A percentile compares a stretch with the other conserved stretches of the same genome.
Conservation (phyloP, 192 early-diverging fungal genomes). For the Rhizophlyctis rosea region DNA sequence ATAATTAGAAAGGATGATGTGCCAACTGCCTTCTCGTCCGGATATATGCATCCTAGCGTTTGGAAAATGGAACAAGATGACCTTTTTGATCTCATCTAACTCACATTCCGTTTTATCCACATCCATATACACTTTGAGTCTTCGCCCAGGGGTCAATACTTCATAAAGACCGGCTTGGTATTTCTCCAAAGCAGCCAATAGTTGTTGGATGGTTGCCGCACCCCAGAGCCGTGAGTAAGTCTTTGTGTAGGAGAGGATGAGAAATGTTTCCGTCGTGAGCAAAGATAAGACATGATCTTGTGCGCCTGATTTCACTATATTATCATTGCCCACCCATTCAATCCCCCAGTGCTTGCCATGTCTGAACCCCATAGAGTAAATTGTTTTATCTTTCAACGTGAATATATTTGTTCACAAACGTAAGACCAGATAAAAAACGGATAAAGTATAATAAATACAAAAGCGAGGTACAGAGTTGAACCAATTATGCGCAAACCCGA, state of each 20-base stretch:
- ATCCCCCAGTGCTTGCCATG: background rate
- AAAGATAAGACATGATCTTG: background rate
- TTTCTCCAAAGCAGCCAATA: background rate
- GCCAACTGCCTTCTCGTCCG: slow-evolving; percentile 3
- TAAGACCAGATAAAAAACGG: too few species aligned
- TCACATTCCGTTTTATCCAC: background rate
- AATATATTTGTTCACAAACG: too few species aligned
- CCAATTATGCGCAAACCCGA: too few species aligned
- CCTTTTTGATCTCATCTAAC: slow-evolving; percentile 2
- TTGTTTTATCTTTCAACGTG: background rate
- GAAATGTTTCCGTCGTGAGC: background rate
- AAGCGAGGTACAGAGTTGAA: too few species aligned
- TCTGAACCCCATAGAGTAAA: background rate
- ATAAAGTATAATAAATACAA: too few species aligned
- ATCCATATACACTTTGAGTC: slow-evolving; percentile 6
- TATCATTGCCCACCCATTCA: background rate
- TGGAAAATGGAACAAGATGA: background rate
- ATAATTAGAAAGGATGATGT: background rate
- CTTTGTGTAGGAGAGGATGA: background rate
- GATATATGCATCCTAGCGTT: slow-evolving; percentile 10
- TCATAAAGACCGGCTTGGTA: background rate
- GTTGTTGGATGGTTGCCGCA: background rate
- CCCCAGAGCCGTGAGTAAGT: background rate
- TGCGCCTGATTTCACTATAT: background rate
- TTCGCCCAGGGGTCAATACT: background rate